Percentiles rank a stretch among this genome's conserved stretches.
Evolutionary conservation across 2,329 filamentous ascomycete species (phyloP).

Genomic region (Colletotrichum lupini): DNA sequence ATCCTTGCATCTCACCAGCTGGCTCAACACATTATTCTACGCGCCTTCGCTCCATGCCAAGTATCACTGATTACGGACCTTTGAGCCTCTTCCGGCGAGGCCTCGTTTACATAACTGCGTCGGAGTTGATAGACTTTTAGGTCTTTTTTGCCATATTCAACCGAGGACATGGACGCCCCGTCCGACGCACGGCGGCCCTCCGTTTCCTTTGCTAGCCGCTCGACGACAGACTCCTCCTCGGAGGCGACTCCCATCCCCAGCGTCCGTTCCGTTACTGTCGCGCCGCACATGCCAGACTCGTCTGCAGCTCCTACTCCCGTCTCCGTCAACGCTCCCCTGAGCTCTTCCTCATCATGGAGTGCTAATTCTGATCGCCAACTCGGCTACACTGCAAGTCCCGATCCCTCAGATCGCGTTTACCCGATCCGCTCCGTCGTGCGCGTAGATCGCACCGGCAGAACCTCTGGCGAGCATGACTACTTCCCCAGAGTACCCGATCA

Average conservation of each 20-base stretch:
- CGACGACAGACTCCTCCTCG: slow-evolving; percentile 14
- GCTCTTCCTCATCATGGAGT: slow-evolving; percentile 54
- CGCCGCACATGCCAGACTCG: neutral
- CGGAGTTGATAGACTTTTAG: slow-evolving; percentile 18
- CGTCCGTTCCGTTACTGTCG: neutral
- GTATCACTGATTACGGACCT: slow-evolving; percentile 16
- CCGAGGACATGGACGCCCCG: slow-evolving; percentile 18
- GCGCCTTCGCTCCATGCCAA: slow-evolving; percentile 27
- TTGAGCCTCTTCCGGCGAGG: slow-evolving; percentile 26
- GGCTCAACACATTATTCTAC: neutral
- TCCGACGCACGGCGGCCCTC: slow-evolving; percentile 22
- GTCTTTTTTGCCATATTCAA: slow-evolving; percentile 9
- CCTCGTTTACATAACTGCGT: slow-evolving; percentile 16
- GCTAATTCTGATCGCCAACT: slow-evolving; percentile 53
- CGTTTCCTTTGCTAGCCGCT: slow-evolving; percentile 14
- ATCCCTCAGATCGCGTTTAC: slow-evolving; percentile 73
- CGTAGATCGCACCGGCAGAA: slow-evolving; percentile 67
- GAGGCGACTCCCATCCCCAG: slow-evolving; percentile 28
- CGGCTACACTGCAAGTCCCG: slow-evolving; percentile 44
- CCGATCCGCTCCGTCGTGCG: slow-evolving; percentile 85
- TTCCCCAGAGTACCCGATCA: slow-evolving; percentile 47
- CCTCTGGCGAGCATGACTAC: slow-evolving; percentile 51
- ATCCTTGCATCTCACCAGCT: neutral
- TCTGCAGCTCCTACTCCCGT: neutral
- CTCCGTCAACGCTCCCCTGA: slow-evolving; percentile 38